Percentiles rank a stretch among this genome's conserved stretches.
Evolutionary conservation across 495 filamentous ascomycete species (phyloP).

Genomic region (Acidiella bohemica): DNA sequence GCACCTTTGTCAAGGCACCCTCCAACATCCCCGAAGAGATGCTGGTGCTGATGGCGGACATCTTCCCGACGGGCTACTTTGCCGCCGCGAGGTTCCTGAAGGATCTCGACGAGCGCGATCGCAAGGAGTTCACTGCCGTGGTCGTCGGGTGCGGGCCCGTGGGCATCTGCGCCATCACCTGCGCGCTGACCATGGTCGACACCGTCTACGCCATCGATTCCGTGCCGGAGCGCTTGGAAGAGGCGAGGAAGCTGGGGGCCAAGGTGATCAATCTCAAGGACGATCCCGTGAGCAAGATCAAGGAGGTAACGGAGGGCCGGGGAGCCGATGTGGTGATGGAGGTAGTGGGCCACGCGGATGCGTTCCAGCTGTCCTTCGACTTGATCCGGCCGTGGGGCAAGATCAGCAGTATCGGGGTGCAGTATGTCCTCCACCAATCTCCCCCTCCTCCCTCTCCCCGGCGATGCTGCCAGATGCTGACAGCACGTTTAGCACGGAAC

Average conservation of each 20-base stretch:
- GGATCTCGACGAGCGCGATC: slow-evolving; percentile 45
- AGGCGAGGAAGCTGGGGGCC: slow-evolving; percentile 66
- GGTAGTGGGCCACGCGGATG: slow-evolving; percentile 75
- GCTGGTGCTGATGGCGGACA: slow-evolving; percentile 82
- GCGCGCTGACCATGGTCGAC: slow-evolving; percentile 47
- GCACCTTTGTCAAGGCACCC: slow-evolving; percentile 66
- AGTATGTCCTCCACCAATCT: slow-evolving; percentile 44
- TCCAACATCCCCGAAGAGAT: slow-evolving; percentile 59
- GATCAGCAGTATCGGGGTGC: slow-evolving; percentile 83
- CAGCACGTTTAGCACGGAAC: slow-evolving; percentile 18
- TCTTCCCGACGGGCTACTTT: slow-evolving; percentile 77
- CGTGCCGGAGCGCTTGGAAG: slow-evolving; percentile 59
- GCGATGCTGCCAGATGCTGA: too few relatives aligned
- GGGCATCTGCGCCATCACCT: slow-evolving; percentile 76
- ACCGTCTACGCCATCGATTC: slow-evolving; percentile 75
- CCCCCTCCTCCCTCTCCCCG: too few relatives aligned
- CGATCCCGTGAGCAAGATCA: slow-evolving; percentile 50
- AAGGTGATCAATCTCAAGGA: slow-evolving; percentile 72
- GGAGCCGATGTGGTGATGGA: slow-evolving; percentile 89
- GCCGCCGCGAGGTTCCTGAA: slow-evolving; percentile 75
- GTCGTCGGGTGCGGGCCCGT: slow-evolving; percentile 68
- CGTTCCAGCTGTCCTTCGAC: slow-evolving; percentile 72
- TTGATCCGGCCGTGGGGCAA: slow-evolving; percentile 74
- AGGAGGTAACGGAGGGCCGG: slow-evolving; percentile 64
- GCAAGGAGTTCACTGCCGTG: slow-evolving; percentile 58